phyloP scores from a whole-genome alignment of 768 basidiomycete species.

The Panaeolus cyanescens region DNA sequence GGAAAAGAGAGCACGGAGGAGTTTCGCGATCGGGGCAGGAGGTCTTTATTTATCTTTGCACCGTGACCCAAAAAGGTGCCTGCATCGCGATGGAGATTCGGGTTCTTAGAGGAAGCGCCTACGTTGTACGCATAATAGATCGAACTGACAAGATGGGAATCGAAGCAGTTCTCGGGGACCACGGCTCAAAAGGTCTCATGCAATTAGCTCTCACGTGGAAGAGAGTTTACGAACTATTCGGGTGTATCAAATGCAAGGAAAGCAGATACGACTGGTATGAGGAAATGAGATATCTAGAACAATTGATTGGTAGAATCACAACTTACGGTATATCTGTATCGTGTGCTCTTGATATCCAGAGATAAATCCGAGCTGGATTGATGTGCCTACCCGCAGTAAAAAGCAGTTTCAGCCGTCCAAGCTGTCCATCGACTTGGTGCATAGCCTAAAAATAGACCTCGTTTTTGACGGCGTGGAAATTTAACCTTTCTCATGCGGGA shows the following conservation, averaged over 20 bases:
- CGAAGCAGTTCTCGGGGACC: constrained; percentile 8
- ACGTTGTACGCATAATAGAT: background rate
- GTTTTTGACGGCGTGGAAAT: background rate
- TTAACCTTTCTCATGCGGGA: background rate
- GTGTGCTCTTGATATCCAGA: background rate
- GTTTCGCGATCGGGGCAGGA: background rate
- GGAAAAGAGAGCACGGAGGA: background rate
- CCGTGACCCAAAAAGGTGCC: background rate
- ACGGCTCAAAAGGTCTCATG: background rate
- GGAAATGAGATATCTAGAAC: background rate
- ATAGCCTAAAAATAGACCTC: background rate
- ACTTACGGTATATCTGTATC: background rate
- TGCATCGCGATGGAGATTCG: constrained; percentile 1
- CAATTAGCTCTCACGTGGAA: background rate
- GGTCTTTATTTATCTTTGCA: constrained; percentile 5
- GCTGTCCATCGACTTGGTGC: background rate
- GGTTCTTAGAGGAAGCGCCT: constrained; percentile 3
- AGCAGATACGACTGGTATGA: background rate
- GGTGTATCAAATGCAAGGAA: background rate
- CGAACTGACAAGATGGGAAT: background rate
- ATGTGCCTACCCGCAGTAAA: background rate
- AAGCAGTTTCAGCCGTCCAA: background rate
- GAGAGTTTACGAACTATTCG: background rate
- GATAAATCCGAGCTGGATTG: background rate
- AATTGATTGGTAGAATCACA: background rate